These are phyloP conservation scores for Beauveria bassiana DNA, from an alignment of 2,329 filamentous ascomycete genomes.

Conservation along the genomic window DNA sequence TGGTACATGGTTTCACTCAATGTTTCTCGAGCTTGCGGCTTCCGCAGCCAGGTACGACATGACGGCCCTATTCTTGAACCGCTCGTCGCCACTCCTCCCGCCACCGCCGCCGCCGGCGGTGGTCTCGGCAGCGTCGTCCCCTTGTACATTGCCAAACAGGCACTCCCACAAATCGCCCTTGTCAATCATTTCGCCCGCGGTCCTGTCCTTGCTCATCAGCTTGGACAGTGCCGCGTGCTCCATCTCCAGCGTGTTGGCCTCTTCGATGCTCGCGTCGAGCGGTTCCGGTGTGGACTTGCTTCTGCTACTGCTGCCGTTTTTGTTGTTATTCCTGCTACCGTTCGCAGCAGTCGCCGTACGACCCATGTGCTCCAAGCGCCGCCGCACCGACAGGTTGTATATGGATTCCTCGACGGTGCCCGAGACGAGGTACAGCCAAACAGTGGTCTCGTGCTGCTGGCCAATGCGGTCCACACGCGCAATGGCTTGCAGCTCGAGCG, in stretches of 20 bases:
- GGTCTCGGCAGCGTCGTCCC: constrained; percentile 5
- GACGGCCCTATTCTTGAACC: constrained; percentile 9
- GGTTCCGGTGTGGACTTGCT: constrained; percentile 36
- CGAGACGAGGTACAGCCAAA: constrained; percentile 91
- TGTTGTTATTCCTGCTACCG: constrained; percentile 16
- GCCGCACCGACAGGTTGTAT: constrained; percentile 73
- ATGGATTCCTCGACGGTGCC: constrained; percentile 90
- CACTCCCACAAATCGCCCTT: constrained; percentile 82
- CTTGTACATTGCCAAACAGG: constrained; percentile 57
- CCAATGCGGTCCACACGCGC: constrained; percentile 93
- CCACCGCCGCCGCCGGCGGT: not conserved
- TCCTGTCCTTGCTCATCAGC: constrained; percentile 61
- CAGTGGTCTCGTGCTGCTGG: constrained; percentile 77
- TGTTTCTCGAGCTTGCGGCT: constrained; percentile 32
- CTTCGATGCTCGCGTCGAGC: constrained; percentile 61
- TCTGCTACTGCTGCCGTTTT: constrained; percentile 13
- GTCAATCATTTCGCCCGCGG: constrained; percentile 71
- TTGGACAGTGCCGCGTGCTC: constrained; percentile 63
- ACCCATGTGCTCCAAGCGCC: constrained; percentile 71
- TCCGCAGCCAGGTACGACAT: constrained; percentile 36
- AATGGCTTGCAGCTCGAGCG: constrained; percentile 89
- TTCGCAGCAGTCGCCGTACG: constrained; percentile 21
- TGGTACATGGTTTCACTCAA: not conserved
- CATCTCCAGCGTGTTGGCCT: constrained; percentile 76
- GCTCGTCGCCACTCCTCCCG: constrained; percentile 16